Evolutionary conservation across 345 rosid species (phyloP), one percentile per base, ranked within the genome.

Genomic region (Syzygium oleosum): DNA sequence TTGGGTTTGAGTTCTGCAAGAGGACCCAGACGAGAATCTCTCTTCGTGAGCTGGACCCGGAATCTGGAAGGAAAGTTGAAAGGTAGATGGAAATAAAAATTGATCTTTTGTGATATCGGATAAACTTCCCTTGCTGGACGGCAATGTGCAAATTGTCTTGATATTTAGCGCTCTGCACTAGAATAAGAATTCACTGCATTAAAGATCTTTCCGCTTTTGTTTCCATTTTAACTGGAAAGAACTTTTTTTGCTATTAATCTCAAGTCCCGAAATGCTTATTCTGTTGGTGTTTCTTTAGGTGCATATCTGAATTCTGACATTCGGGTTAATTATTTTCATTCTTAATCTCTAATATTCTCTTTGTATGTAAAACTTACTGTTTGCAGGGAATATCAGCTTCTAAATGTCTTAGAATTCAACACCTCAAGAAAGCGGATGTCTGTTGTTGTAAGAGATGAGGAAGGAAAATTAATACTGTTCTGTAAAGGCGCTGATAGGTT

Each of bases 401-500:
- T 97, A 89, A 93, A 95, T 89, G 94, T 97, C 87, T 88, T 97
- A 87, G 99, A 97, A 90, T 97, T 97, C 90, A 93, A 92, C 90
- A 95, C 95, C 90, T 61, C 91, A 61, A 95, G 99, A 86, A 97
- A 97, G 92, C 92, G 99, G 43, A 97, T 97, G 99, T 97, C 99
- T 34, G 98, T 96, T 84, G 93, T 97, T 21, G 95, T 97, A 78
- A 93, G 94, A 91, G 86, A 94, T 14, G 94, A 94, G 79, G 90
- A 94, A 6, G 98, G 98, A 84, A 93, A 91, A 89, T 91, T 97
- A 11, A 23, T 96, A 29, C 29, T 96, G 49, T 91, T 97, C 84
- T 94, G 92, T 88, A 97, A 97, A 93, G 99, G 99, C 29, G 98
- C 99, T 86, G 99, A 97, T 93, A 97, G 97, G 99, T 96, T 52